Evolutionary conservation across 1,284 basidiomycete species (phyloP).

Genomic region (Tremellales sp.): DNA sequence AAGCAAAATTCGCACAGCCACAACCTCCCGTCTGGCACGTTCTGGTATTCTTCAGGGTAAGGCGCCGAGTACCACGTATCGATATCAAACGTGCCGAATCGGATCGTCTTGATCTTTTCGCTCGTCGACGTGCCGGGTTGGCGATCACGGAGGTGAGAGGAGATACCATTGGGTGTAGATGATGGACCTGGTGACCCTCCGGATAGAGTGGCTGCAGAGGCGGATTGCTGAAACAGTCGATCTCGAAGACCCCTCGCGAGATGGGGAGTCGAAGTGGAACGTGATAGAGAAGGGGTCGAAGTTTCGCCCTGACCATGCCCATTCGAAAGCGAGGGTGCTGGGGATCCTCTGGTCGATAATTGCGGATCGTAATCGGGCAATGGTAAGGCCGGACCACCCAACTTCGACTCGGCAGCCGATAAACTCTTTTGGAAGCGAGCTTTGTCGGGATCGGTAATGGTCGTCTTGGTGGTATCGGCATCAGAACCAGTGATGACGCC

Average conservation of each 20-base stretch:
- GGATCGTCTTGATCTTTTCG: constrained; percentile 69
- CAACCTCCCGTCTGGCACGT: constrained; percentile 83
- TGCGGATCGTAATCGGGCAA: constrained; percentile 20
- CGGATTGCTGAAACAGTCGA: constrained; percentile 32
- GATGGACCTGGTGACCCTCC: background rate
- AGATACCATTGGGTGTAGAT: constrained; percentile 1
- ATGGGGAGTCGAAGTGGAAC: constrained; percentile 45
- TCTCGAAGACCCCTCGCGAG: constrained; percentile 39
- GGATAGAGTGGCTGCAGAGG: constrained; percentile 15
- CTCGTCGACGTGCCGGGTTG: constrained; percentile 5
- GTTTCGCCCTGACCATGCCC: background rate
- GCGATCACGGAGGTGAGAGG: background rate
- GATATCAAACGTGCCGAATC: constrained; percentile 92
- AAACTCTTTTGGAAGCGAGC: constrained; percentile 70
- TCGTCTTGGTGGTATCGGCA: constrained; percentile 71
- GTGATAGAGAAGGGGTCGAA: constrained; percentile 4
- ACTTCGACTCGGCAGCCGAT: constrained; percentile 59
- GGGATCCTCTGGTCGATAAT: constrained; percentile 10
- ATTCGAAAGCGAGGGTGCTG: constrained; percentile 14
- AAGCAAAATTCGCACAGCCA: constrained; percentile 99
- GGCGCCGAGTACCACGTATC: constrained; percentile 99
- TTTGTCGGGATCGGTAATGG: constrained; percentile 64
- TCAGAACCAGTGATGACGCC: constrained; percentile 68
- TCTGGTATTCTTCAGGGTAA: constrained; percentile 95
- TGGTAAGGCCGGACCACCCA: constrained; percentile 34